phyloP scores from a whole-genome alignment of 1,284 basidiomycete species.

The Nidula niveotomentosa region DNA sequence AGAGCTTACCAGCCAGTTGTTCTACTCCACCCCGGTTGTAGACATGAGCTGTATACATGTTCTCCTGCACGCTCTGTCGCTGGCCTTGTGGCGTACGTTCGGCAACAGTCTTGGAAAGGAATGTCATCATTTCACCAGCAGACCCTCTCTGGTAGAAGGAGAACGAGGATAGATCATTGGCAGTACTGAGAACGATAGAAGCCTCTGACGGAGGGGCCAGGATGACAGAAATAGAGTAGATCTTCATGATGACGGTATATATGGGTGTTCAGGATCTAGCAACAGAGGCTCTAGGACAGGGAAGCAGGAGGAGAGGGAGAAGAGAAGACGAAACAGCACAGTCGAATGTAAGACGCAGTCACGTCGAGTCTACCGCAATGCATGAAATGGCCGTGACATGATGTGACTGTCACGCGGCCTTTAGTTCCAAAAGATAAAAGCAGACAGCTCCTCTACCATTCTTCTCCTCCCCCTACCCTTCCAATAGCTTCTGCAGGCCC shows the following conservation, averaged over 20 bases:
- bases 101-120: slow-evolving; percentile 91
- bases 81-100: slow-evolving; percentile 88
- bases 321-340: background rate
- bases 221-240: slow-evolving; percentile 66
- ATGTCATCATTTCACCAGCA: slow-evolving; percentile 86
- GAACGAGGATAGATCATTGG: slow-evolving; percentile 89
- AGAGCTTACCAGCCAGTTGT: slow-evolving; percentile 68
- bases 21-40: slow-evolving; percentile 84
- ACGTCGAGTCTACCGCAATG: background rate
- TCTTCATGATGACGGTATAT: slow-evolving; percentile 52
- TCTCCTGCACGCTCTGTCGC: slow-evolving; percentile 94
- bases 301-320: background rate
- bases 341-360: background rate
- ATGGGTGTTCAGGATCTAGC: background rate
- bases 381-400: background rate
- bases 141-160: slow-evolving; percentile 92
- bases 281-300: background rate
- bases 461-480: slow-evolving; percentile 9
- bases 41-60: slow-evolving; percentile 92
- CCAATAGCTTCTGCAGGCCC: slow-evolving; percentile 29
- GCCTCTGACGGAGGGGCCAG: slow-evolving; percentile 55
- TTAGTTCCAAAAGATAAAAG: no score
- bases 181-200: slow-evolving; percentile 67
- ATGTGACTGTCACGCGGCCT: no score
- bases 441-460: background rate